Evolutionary conservation across 192 early-diverging fungal species (phyloP).

Genomic region (Coemansia sp.): DNA sequence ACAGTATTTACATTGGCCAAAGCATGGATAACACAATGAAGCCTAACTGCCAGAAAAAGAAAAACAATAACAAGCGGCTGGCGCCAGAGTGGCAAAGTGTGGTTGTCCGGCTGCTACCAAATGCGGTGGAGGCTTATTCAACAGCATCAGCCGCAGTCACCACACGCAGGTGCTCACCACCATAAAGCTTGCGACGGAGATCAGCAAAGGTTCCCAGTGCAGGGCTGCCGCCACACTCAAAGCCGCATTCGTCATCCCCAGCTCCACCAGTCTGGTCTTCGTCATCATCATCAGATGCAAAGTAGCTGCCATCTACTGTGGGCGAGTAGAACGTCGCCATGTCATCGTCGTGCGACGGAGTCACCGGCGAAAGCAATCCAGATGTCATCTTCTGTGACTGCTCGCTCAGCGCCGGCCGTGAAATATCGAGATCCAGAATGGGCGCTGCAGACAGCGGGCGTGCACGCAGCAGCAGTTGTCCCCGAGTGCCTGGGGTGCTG

Average conservation of each 20-base stretch:
- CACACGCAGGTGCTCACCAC: conserved; percentile 22
- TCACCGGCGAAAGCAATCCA: conserved; percentile 25
- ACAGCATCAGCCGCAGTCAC: conserved; percentile 11
- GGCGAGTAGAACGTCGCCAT: too few species aligned
- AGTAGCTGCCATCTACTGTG: not conserved
- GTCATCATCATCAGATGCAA: conserved; percentile 3
- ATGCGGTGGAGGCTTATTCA: not conserved
- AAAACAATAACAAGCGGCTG: not conserved
- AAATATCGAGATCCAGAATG: conserved; percentile 17
- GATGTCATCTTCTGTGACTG: conserved; percentile 1
- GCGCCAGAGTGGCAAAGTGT: not conserved
- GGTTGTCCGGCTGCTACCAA: not conserved
- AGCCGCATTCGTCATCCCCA: conserved; percentile 22
- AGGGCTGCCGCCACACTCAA: conserved; percentile 6
- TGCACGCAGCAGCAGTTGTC: conserved; percentile 10
- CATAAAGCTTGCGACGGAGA: conserved; percentile 50
- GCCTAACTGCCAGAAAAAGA: not conserved
- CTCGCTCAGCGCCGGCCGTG: conserved; percentile 2
- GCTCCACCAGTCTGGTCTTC: conserved; percentile 11
- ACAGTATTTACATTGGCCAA: not conserved
- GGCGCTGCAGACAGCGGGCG: conserved; percentile 48
- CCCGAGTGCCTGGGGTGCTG: not conserved
- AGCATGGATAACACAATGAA: not conserved
- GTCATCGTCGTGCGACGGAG: not conserved
- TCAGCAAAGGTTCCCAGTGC: conserved; percentile 45